Evolutionary conservation across 2,329 filamentous ascomycete species (phyloP).

Genomic region (Arachnomyces sp.): DNA sequence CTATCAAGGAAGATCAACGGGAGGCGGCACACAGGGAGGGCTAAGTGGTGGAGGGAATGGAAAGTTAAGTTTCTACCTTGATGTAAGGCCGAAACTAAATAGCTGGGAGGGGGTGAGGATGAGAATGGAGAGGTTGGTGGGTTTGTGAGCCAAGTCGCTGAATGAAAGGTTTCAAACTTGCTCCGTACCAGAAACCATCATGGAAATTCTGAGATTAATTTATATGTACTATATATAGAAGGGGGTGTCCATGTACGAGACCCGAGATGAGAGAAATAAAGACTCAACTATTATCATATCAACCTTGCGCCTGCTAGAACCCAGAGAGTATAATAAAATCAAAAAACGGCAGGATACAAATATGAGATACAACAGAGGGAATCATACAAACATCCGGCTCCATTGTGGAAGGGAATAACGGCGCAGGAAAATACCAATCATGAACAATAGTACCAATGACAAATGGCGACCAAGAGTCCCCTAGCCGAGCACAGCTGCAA

Average conservation of each 20-base stretch:
- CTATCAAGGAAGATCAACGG: constrained; percentile 62
- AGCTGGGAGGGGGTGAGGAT: constrained; percentile 53
- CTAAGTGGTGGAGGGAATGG: constrained; percentile 19
- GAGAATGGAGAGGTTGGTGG: constrained; percentile 42
- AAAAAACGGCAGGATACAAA: background rate
- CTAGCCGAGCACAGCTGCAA: constrained; percentile 75
- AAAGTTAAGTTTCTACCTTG: constrained; percentile 55
- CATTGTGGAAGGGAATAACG: constrained; percentile 12
- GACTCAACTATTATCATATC: background rate
- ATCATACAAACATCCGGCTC: constrained; percentile 6
- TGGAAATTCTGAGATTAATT: constrained; percentile 10
- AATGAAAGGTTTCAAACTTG: background rate
- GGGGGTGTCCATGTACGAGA: constrained; percentile 29
- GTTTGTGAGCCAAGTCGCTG: constrained; percentile 26
- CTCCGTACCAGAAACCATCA: too few relatives aligned
- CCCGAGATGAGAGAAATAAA: constrained; percentile 1
- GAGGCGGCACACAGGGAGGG: constrained; percentile 23
- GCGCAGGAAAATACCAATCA: constrained; percentile 12
- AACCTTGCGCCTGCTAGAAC: background rate
- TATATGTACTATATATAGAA: constrained; percentile 28
- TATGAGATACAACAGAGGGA: constrained; percentile 1
- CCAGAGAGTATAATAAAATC: background rate
- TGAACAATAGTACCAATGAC: constrained; percentile 3
- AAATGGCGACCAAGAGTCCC: constrained; percentile 4
- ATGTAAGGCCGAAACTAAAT: constrained; percentile 59